Percentiles rank a stretch among this genome's conserved stretches.
Evolutionary conservation across 2,329 filamentous ascomycete species (phyloP).

Genomic region (Cytospora piceicola): DNA sequence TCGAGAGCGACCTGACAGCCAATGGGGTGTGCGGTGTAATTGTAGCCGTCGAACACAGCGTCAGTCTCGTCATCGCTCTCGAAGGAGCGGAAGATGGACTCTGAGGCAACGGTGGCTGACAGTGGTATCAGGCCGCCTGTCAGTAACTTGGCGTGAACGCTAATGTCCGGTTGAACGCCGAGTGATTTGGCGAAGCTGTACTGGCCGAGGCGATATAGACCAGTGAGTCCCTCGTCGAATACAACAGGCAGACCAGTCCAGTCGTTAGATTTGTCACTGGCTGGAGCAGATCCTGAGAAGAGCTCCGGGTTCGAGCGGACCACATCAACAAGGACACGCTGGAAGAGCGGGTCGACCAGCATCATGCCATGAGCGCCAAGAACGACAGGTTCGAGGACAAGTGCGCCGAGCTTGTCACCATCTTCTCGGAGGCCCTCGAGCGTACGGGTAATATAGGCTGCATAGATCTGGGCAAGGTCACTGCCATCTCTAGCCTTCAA

Average conservation of each 20-base stretch:
- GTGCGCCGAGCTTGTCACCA: conserved; percentile 71
- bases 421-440: conserved; percentile 57
- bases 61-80: conserved; percentile 74
- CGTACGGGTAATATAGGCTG: conserved; percentile 58
- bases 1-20: conserved; percentile 79
- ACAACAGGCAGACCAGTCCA: conserved; percentile 80
- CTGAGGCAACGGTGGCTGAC: conserved; percentile 74
- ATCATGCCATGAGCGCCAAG: conserved; percentile 85
- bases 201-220: conserved; percentile 78
- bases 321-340: conserved; percentile 69
- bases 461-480: conserved; percentile 57
- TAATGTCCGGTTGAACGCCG: conserved; percentile 70
- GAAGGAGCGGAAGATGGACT: conserved; percentile 74
- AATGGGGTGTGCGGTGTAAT: conserved; percentile 82
- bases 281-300: conserved; percentile 45
- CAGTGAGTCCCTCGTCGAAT: conserved; percentile 88
- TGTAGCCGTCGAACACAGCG: conserved; percentile 81
- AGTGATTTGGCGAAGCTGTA: conserved; percentile 74
- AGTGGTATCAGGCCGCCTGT: conserved; percentile 81
- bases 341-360: conserved; percentile 81
- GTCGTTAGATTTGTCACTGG: conserved; percentile 10
- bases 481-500: conserved; percentile 51
- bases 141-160: conserved; percentile 81
- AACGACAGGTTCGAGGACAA: conserved; percentile 80
- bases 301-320: conserved; percentile 63